Evolutionary conservation across 2,329 filamentous ascomycete species (phyloP).

Genomic region (Monosporascus sp.): DNA sequence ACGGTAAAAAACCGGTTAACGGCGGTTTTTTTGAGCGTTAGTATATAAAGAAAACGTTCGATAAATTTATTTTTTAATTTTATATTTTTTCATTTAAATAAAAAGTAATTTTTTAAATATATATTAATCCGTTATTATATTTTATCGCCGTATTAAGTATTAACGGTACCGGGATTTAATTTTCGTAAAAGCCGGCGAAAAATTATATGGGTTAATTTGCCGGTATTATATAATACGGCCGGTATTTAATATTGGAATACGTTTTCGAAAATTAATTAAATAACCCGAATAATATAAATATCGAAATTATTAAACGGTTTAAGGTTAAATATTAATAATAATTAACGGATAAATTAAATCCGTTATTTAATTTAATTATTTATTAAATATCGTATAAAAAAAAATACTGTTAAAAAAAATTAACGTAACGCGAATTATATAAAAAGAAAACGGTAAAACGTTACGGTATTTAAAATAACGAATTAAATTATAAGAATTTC

Average conservation of each 20-base stretch:
- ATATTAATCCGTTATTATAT: background rate
- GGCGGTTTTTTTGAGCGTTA: too few species aligned
- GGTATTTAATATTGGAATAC: too few species aligned
- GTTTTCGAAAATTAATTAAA: background rate
- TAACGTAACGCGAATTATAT: background rate
- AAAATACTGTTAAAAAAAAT: background rate
- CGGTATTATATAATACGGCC: background rate
- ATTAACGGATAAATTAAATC: background rate
- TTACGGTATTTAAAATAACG: background rate
- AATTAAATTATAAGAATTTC: background rate
- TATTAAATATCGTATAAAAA: background rate
- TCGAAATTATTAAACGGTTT: background rate
- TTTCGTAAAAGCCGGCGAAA: background rate
- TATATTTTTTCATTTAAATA: too few species aligned
- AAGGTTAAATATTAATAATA: background rate
- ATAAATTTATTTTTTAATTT: too few species aligned
- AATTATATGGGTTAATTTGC: background rate
- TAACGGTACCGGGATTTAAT: too few species aligned
- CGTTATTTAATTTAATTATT: background rate
- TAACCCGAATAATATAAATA: background rate
- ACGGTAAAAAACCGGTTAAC: too few species aligned
- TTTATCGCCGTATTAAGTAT: background rate
- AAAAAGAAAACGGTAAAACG: background rate
- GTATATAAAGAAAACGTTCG: too few species aligned
- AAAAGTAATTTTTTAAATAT: too few species aligned